phyloP scores from a whole-genome alignment of 1,284 basidiomycete genomes.

The Sporisorium sorghi region DNA sequence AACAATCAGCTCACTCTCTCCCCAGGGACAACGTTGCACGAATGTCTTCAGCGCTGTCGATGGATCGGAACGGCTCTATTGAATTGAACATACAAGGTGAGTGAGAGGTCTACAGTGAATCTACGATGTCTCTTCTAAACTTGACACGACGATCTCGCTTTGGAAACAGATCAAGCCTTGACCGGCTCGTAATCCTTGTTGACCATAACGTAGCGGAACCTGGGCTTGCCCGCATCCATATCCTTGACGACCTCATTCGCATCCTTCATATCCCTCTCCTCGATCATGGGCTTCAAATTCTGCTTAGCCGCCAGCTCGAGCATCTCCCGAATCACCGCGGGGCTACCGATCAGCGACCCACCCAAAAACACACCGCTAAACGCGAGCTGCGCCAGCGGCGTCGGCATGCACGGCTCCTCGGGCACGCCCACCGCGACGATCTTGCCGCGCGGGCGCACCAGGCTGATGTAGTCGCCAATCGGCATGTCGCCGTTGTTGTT shows the following conservation, averaged over 20 bases:
- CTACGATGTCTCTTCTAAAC: not conserved
- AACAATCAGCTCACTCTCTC: not conserved
- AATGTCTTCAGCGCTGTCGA: not conserved
- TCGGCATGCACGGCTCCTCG: constrained; percentile 61
- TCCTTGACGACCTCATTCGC: constrained; percentile 57
- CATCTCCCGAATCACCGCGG: constrained; percentile 68
- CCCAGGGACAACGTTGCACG: not conserved
- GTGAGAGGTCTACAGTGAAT: not conserved
- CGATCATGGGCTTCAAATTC: constrained; percentile 57
- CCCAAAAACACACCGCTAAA: constrained; percentile 57
- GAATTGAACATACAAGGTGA: too few species aligned
- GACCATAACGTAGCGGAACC: constrained; percentile 72
- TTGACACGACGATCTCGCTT: not conserved
- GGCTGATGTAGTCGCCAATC: constrained; percentile 68
- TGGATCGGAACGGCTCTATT: constrained; percentile 1
- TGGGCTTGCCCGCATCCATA: constrained; percentile 58
- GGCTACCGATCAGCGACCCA: constrained; percentile 62
- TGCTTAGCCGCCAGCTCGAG: constrained; percentile 55
- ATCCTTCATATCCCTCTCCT: constrained; percentile 56
- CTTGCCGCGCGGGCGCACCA: constrained; percentile 70
- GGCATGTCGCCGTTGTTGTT: constrained; percentile 70
- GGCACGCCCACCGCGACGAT: constrained; percentile 70
- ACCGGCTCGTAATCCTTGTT: constrained; percentile 67
- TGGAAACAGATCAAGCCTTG: constrained; percentile 15
- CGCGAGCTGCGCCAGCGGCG: constrained; percentile 53